Evolutionary conservation across 2,329 filamentous ascomycete genomes (phyloP).

Genomic region (Trichoderma polysporum): DNA sequence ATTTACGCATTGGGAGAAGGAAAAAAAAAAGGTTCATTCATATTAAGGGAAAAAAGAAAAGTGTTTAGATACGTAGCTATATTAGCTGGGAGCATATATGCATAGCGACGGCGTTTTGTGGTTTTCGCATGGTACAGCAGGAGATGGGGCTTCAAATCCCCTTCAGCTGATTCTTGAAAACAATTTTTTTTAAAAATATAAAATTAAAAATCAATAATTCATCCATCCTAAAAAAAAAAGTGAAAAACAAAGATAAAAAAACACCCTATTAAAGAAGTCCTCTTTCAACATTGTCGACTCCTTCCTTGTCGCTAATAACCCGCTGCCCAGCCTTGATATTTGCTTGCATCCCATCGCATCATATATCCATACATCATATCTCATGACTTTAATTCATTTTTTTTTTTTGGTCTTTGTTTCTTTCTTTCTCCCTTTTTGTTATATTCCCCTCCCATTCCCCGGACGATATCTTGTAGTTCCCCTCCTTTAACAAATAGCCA

Average conservation of each 20-base stretch:
- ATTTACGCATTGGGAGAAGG: slow-evolving; percentile 26
- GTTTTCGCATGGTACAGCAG: slow-evolving; percentile 16
- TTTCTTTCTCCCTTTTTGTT: background rate
- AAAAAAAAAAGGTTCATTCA: slow-evolving; percentile 23
- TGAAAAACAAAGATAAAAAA: background rate
- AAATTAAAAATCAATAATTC: background rate
- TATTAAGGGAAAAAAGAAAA: slow-evolving; percentile 4
- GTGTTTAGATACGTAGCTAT: background rate
- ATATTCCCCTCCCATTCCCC: background rate
- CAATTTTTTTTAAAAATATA: background rate
- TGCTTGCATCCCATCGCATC: background rate
- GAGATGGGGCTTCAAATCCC: slow-evolving; percentile 11
- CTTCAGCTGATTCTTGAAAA: slow-evolving; percentile 11
- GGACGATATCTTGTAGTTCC: too few relatives aligned
- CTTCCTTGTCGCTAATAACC: background rate
- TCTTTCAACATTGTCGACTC: background rate
- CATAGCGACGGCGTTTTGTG: slow-evolving; percentile 46
- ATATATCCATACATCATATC: slow-evolving; percentile 6
- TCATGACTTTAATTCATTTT: background rate
- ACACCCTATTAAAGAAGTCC: background rate
- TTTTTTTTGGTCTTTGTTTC: background rate
- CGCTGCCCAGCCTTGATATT: background rate
- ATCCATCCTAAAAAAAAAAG: background rate
- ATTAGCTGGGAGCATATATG: slow-evolving; percentile 21
- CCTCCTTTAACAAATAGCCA: too few relatives aligned